These are phyloP conservation scores for Prunus kanzakura DNA, from an alignment of 306 rosid genomes.

Conservation along the genomic window DNA sequence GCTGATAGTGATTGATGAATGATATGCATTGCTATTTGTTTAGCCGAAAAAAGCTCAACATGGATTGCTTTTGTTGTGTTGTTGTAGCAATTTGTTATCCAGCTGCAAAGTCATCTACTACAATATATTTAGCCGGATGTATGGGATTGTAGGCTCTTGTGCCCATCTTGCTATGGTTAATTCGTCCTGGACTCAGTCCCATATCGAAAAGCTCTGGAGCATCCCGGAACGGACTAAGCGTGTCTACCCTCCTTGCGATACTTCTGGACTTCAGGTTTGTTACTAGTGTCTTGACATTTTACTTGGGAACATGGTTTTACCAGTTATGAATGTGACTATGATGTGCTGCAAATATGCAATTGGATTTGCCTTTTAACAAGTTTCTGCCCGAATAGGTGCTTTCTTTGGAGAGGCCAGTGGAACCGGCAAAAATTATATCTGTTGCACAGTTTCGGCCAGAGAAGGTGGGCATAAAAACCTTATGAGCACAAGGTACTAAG, in stretches of 20 bases:
- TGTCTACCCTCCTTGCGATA: conserved; percentile 95
- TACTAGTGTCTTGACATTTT: not conserved
- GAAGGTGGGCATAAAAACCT: conserved; percentile 78
- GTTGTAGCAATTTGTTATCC: conserved; percentile 79
- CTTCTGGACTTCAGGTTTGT: conserved; percentile 85
- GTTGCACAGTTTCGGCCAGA: conserved; percentile 99
- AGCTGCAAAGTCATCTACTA: conserved; percentile 71
- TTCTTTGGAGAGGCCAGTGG: conserved; percentile 70
- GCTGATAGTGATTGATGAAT: not conserved
- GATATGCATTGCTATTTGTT: not conserved
- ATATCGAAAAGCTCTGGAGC: conserved; percentile 79
- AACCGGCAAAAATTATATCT: conserved; percentile 57
- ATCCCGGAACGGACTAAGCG: conserved; percentile 65
- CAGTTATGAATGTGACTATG: not conserved
- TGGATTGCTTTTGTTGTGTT: conserved; percentile 21
- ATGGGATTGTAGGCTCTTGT: conserved; percentile 77
- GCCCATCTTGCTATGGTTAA: conserved; percentile 96
- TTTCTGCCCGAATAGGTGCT: conserved; percentile 56
- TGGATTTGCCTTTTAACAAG: conserved; percentile 14
- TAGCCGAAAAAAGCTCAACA: no score
- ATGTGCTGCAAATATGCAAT: conserved; percentile 12
- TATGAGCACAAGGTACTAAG: conserved; percentile 43
- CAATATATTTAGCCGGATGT: conserved; percentile 71
- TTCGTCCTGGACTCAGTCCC: conserved; percentile 93
- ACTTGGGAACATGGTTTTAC: not conserved